A percentile compares a stretch with the other conserved stretches of the same genome.
Conservation (phyloP, 305 asterid genomes). For the Fraxinus nigra region DNA sequence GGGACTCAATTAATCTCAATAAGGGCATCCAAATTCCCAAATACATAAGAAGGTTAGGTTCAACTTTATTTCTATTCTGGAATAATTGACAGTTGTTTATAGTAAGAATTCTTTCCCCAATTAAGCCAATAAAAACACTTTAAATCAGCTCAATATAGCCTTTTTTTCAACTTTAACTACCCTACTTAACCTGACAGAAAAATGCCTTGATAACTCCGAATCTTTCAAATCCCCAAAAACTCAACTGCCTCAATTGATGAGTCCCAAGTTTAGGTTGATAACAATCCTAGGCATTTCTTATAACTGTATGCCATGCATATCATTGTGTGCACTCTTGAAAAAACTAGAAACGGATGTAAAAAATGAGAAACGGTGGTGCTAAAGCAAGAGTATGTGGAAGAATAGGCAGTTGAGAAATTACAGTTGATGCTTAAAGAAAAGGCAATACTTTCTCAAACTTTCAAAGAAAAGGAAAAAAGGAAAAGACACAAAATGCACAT, state of each 20-base stretch:
- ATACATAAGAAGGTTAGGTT: conserved; percentile 10
- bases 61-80: background rate
- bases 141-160: background rate
- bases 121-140: background rate
- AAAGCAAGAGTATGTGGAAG: background rate
- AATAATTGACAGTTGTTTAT: background rate
- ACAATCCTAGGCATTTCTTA: background rate
- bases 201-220: background rate
- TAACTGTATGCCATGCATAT: background rate
- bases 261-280: background rate
- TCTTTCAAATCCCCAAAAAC: background rate
- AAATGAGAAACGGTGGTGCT: background rate
- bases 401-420: background rate
- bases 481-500: background rate
- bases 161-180: background rate
- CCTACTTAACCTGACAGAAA: background rate
- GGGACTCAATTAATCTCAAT: conserved; percentile 2
- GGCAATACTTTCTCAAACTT: background rate
- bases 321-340: background rate
- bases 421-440: background rate
- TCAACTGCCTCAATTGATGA: background rate
- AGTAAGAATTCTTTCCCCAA: background rate
- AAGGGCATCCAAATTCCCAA: conserved; percentile 4
- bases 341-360: background rate
- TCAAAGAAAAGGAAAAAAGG: background rate